Conservation (phyloP, 768 basidiomycete genomes). For the Mycena pura region DNA sequence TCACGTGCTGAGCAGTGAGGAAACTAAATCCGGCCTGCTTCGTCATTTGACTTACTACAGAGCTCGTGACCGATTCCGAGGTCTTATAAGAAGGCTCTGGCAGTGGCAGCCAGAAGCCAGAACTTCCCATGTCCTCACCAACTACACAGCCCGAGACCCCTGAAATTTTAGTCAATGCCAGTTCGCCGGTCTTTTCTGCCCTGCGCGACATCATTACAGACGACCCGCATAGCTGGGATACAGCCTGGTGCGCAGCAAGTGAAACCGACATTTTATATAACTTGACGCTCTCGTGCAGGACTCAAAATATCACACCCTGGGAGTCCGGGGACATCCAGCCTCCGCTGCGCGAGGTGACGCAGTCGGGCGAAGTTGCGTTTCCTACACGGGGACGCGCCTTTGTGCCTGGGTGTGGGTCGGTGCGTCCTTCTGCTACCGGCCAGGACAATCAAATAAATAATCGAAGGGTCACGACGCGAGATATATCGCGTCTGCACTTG, state of each 20-base stretch:
- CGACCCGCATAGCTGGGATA: slow-evolving; percentile 26
- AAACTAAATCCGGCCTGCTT: too few relatives aligned
- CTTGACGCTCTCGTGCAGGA: background rate
- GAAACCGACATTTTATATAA: background rate
- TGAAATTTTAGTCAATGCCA: too few relatives aligned
- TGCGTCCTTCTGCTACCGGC: slow-evolving; percentile 25
- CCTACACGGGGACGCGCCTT: slow-evolving; percentile 53
- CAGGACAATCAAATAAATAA: background rate
- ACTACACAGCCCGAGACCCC: too few relatives aligned
- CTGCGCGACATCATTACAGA: slow-evolving; percentile 23
- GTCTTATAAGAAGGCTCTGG: too few relatives aligned
- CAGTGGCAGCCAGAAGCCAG: too few relatives aligned
- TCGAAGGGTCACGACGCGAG: slow-evolving; percentile 67
- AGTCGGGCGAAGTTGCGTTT: slow-evolving; percentile 50
- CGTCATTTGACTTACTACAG: too few relatives aligned
- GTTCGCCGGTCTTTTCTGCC: too few relatives aligned
- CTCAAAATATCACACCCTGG: slow-evolving; percentile 61
- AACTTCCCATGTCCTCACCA: too few relatives aligned
- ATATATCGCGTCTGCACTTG: slow-evolving; percentile 56
- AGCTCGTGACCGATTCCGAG: too few relatives aligned
- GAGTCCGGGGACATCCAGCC: slow-evolving; percentile 62
- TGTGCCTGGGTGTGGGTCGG: slow-evolving; percentile 65
- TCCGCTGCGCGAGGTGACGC: slow-evolving; percentile 58
- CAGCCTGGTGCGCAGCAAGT: slow-evolving; percentile 18
- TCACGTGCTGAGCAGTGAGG: too few relatives aligned